Percentiles rank a stretch among this genome's conserved stretches.
Evolutionary conservation across 1,284 basidiomycete species (phyloP).

Genomic region (Irpex sp.): DNA sequence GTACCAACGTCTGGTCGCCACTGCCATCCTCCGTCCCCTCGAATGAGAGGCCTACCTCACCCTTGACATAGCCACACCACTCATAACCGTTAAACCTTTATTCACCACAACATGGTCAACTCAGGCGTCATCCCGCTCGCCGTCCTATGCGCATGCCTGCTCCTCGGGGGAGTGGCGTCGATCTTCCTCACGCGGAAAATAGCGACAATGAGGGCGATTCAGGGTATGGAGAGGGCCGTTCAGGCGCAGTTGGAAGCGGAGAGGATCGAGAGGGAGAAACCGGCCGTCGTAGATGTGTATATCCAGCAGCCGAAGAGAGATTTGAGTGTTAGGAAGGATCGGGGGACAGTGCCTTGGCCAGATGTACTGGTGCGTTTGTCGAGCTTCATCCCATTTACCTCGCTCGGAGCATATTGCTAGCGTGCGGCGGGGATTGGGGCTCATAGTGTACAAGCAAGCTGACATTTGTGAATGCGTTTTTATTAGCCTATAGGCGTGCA

Average conservation of each 20-base stretch:
- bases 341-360: slow-evolving; percentile 1
- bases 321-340: neutral
- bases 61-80: neutral
- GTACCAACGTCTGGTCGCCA: too few relatives aligned
- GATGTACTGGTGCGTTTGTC: slow-evolving; percentile 6
- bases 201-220: slow-evolving; percentile 1
- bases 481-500: neutral
- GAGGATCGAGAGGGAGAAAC: slow-evolving; percentile 3
- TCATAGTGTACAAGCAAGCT: neutral
- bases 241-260: slow-evolving; percentile 3
- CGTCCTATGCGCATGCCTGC: slow-evolving; percentile 9
- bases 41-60: neutral
- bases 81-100: neutral
- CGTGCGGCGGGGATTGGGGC: neutral
- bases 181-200: slow-evolving; percentile 8
- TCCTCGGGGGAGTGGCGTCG: slow-evolving; percentile 10
- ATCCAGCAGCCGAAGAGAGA: slow-evolving; percentile 3
- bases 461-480: neutral
- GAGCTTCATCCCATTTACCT: too few relatives aligned
- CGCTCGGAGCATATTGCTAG: neutral
- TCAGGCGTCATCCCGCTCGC: slow-evolving; percentile 11
- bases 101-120: neutral
- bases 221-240: slow-evolving; percentile 2
- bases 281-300: slow-evolving; percentile 7
- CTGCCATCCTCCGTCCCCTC: neutral